These are phyloP conservation scores for Isoetes taiwanensis DNA, from an alignment of 75 land plant species.

Conservation along the genomic window DNA sequence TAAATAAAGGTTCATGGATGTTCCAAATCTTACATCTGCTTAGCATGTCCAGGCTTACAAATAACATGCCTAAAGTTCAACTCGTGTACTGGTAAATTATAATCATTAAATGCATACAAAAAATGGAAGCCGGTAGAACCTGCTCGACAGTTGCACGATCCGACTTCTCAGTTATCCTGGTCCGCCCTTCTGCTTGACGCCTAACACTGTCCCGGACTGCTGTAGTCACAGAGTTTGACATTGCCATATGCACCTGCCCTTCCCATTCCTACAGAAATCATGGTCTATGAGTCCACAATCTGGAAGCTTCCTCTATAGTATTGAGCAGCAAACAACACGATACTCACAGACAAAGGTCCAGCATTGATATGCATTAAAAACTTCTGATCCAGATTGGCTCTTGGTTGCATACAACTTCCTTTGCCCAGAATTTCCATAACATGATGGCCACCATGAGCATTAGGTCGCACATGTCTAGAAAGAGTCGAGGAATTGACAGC, in stretches of 20 bases:
- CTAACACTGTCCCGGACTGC: slow-evolving; percentile 72
- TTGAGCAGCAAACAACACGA: too few relatives aligned
- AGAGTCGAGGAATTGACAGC: slow-evolving; percentile 3
- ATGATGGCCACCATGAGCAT: slow-evolving; percentile 64
- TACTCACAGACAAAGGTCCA: slow-evolving; percentile 44
- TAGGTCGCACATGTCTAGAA: slow-evolving; percentile 42
- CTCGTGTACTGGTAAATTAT: too few relatives aligned
- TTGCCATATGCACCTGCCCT: slow-evolving; percentile 50
- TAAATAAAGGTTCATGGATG: too few relatives aligned
- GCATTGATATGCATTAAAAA: slow-evolving; percentile 40
- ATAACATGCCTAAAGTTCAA: too few relatives aligned
- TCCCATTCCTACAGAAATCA: slow-evolving; percentile 61
- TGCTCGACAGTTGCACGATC: slow-evolving; percentile 97
- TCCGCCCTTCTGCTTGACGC: slow-evolving; percentile 60
- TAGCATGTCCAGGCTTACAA: too few relatives aligned
- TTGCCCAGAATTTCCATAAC: slow-evolving; percentile 15
- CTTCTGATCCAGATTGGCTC: slow-evolving; percentile 57
- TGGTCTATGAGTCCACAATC: too few relatives aligned
- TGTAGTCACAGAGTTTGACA: slow-evolving; percentile 90
- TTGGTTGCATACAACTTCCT: slow-evolving; percentile 47
- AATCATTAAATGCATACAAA: too few relatives aligned
- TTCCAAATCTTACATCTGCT: too few relatives aligned
- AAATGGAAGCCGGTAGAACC: too few relatives aligned
- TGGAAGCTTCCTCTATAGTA: too few relatives aligned
- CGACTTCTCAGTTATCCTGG: slow-evolving; percentile 55